Conservation (phyloP, 2,329 filamentous ascomycete genomes). For the Talaromyces funiculosus region DNA sequence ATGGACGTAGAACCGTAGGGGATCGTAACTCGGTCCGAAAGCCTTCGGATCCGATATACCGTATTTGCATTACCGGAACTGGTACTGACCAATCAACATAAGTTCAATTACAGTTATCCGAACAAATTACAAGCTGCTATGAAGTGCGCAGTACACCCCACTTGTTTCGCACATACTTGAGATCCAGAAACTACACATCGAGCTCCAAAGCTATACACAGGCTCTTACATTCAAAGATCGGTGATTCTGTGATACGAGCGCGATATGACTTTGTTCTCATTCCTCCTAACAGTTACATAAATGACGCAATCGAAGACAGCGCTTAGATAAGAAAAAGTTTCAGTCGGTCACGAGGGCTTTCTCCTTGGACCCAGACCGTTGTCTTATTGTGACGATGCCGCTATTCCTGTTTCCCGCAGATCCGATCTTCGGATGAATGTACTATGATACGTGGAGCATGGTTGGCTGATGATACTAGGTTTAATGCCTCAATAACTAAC, state of each 20-base stretch:
- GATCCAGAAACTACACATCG: neutral
- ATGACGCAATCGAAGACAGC: neutral
- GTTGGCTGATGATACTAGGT: neutral
- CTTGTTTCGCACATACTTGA: neutral
- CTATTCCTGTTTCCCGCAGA: neutral
- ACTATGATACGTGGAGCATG: neutral
- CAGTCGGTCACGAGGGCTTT: neutral
- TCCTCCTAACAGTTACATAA: neutral
- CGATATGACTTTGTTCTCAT: neutral
- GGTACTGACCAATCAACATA: neutral
- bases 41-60: neutral
- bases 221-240: neutral
- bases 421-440: neutral
- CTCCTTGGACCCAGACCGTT: neutral
- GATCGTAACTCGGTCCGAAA: neutral
- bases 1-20: neutral
- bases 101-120: neutral
- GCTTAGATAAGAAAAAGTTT: neutral
- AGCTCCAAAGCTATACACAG: neutral
- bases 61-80: slow-evolving; percentile 5
- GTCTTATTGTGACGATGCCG: neutral
- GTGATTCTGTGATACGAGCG: neutral
- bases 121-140: slow-evolving; percentile 1
- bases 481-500: neutral
- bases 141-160: neutral